Percentiles rank a stretch among this genome's conserved stretches.
Evolutionary conservation across 768 basidiomycete genomes (phyloP).

Genomic region (Suillus cothurnatus): DNA sequence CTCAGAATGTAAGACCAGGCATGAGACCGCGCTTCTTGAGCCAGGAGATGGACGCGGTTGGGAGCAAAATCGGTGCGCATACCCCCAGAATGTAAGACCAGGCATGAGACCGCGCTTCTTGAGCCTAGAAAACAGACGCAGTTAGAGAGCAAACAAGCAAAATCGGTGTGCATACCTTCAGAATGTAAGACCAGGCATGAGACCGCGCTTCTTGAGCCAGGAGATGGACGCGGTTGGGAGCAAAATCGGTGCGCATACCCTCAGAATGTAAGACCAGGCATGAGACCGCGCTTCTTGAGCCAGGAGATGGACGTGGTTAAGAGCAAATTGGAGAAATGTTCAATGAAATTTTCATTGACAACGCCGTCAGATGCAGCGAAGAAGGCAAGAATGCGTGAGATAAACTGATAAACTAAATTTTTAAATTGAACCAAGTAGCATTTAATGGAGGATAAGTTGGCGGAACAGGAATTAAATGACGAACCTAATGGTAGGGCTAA

Average conservation of each 20-base stretch:
- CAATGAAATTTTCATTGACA: slow-evolving; percentile 94
- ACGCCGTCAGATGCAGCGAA: slow-evolving; percentile 96
- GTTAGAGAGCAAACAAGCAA: slow-evolving; percentile 53
- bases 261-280: slow-evolving; percentile 66
- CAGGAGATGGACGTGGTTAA: slow-evolving; percentile 81
- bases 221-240: slow-evolving; percentile 70
- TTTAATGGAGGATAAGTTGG: not conserved
- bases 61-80: not conserved
- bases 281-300: slow-evolving; percentile 94
- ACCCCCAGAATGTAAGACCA: slow-evolving; percentile 47
- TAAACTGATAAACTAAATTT: slow-evolving; percentile 55
- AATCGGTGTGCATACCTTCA: slow-evolving; percentile 96
- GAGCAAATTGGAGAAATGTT: slow-evolving; percentile 82
- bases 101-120: slow-evolving; percentile 84
- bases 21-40: too few species aligned
- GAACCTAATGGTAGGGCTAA: not conserved
- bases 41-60: too few species aligned
- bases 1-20: too few species aligned
- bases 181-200: slow-evolving; percentile 64
- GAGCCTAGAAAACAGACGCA: slow-evolving; percentile 70
- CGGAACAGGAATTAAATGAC: not conserved
- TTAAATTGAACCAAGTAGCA: not conserved
- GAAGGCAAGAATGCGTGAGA: slow-evolving; percentile 92
- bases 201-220: slow-evolving; percentile 50
- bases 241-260: slow-evolving; percentile 93